Evolutionary conservation across 257 asterid genomes (phyloP).

Genomic region (Ajuga chamaepitys): DNA sequence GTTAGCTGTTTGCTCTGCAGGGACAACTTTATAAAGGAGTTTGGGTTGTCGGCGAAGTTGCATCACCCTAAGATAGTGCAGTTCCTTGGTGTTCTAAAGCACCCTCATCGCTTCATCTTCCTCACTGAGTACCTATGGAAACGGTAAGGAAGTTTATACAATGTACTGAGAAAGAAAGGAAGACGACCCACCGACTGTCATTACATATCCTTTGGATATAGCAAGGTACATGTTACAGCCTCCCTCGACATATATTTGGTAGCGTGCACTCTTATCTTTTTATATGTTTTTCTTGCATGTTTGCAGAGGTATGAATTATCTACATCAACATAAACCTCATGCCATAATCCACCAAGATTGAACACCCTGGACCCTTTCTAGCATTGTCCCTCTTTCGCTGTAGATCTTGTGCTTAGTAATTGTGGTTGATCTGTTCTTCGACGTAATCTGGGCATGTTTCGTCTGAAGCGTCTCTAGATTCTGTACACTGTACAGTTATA

Average conservation of each 20-base stretch:
- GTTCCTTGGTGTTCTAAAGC: conserved; percentile 55
- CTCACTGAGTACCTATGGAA: conserved; percentile 50
- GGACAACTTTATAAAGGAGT: conserved; percentile 55
- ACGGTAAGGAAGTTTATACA: conserved; percentile 52
- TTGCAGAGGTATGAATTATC: conserved; percentile 66
- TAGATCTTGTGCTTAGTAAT: too few relatives aligned
- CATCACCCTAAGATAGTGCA: conserved; percentile 72
- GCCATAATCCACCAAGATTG: conserved; percentile 61
- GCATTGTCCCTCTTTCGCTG: not conserved
- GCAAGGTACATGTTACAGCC: conserved; percentile 33
- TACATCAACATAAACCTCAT: conserved; percentile 58
- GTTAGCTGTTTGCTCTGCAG: too few relatives aligned
- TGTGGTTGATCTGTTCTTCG: conserved; percentile 55
- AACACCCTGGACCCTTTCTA: conserved; percentile 52
- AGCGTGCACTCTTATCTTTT: not conserved
- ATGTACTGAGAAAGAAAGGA: conserved; percentile 47
- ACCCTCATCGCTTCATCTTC: conserved; percentile 44
- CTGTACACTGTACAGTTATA: too few relatives aligned
- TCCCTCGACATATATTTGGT: not conserved
- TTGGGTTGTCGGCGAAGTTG: conserved; percentile 51
- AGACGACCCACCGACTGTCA: conserved; percentile 40
- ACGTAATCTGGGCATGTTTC: too few relatives aligned
- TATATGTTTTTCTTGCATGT: not conserved
- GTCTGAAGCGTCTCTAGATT: too few relatives aligned
- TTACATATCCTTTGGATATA: conserved; percentile 46